Base-by-base conservation (phyloP, 2,329 filamentous ascomycete species). In the Teratosphaeria gauchensis region DNA sequence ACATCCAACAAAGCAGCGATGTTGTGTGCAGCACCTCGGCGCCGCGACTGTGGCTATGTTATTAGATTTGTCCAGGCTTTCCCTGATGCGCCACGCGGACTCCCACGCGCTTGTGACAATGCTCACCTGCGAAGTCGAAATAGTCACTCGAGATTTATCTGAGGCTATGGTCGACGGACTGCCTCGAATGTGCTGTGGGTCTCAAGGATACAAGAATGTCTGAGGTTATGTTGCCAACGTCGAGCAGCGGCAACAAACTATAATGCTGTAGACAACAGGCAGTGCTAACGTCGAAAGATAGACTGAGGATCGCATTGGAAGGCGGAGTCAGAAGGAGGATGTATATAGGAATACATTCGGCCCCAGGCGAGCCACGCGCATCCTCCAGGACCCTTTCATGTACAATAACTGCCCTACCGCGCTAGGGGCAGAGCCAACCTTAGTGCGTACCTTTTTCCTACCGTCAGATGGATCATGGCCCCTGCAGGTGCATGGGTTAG, bases 281-380 rank as follows among this genome's bases (percentile, higher is more conserved):
- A 58, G 58, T 59, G 58, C 59, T 59, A 61, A 61, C 59, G 52
- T 56, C 30, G 52, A 32, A 56, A 54, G 57, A 58, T 63, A 46
- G 58, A 56, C 61, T 61, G 61, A 63, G 62, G 61, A 58, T 56
- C 56, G 58, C 58, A 61, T 63, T 59, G 64, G 63, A 62, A 21
- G 52, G 32, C 52, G 64, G 66, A 65, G 64, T 65, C 64, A 67
- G 62, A 58, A 56, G 55, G 54, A 61, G 62, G 59, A 64, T 69
- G 65, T 66, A 65, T 69, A 69, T 67, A 64, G 65, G 63, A 64
- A 63, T 64, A 63, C 59, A 59, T 59, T 51, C 59, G 63, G 62
- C 60, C 62, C 66, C 59, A 63, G 64, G 54, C 59, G 51, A 58
- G 53, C 56, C 59, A 56, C 46, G 38, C 56, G 38, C 56, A 46